These are phyloP conservation scores for Entonaema liquescens DNA, from an alignment of 495 filamentous ascomycete species.

Conservation along the genomic window DNA sequence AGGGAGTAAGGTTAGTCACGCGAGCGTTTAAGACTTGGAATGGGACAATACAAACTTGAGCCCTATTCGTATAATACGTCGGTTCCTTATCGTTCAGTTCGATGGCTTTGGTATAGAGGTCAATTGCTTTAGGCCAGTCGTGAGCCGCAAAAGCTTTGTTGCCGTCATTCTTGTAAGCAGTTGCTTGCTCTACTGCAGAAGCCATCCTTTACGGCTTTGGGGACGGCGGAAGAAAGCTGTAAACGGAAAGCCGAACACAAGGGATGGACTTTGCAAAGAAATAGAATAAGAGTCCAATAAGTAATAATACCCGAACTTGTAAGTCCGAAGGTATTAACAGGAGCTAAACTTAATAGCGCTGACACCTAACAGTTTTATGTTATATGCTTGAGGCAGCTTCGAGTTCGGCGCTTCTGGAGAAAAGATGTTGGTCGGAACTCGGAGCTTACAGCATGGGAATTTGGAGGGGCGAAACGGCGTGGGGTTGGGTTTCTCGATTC, in stretches of 20 bases:
- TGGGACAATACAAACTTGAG: conserved; percentile 71
- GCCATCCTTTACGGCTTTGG: conserved; percentile 26
- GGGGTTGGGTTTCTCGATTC: conserved; percentile 21
- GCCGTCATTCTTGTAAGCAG: conserved; percentile 87
- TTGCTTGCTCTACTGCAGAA: conserved; percentile 67
- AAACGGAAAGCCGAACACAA: neutral
- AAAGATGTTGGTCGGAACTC: conserved; percentile 34
- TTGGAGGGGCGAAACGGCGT: conserved; percentile 23
- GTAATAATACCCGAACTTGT: neutral
- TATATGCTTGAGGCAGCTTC: conserved; percentile 13
- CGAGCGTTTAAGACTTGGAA: conserved; percentile 45
- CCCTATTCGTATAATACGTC: conserved; percentile 91
- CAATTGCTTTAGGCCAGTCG: conserved; percentile 85
- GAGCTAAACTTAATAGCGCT: neutral
- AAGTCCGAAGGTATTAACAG: neutral
- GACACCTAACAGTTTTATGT: conserved; percentile 1
- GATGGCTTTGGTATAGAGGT: conserved; percentile 91
- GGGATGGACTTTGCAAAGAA: neutral
- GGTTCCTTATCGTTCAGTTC: conserved; percentile 83
- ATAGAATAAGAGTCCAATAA: neutral
- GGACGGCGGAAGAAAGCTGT: conserved; percentile 9
- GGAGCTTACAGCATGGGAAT: conserved; percentile 28
- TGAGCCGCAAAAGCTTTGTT: conserved; percentile 91
- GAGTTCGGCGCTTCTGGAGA: conserved; percentile 9
- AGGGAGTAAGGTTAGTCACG: conserved; percentile 53